Conservation (phyloP, 768 basidiomycete genomes). For the Russula lepida region DNA sequence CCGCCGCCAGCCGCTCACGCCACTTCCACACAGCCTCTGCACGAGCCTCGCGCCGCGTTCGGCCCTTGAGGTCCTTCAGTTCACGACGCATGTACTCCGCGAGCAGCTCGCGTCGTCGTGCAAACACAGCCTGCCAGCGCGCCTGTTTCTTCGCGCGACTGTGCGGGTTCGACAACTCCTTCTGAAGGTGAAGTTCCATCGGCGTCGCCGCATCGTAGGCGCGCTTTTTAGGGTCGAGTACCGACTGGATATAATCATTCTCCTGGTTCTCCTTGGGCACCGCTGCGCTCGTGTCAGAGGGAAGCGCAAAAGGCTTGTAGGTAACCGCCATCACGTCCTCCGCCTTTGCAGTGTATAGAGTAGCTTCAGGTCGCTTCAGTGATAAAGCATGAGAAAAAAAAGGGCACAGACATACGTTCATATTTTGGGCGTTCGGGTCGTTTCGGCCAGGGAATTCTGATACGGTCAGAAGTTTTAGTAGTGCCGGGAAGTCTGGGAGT, state of each 20-base stretch:
- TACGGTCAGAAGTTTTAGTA: conserved; percentile 21
- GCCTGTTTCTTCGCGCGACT: conserved; percentile 73
- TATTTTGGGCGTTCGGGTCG: conserved; percentile 34
- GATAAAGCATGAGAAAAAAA: background rate
- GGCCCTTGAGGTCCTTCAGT: conserved; percentile 48
- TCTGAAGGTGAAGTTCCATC: conserved; percentile 54
- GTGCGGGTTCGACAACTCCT: conserved; percentile 75
- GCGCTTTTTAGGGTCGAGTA: conserved; percentile 33
- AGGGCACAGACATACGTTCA: conserved; percentile 33
- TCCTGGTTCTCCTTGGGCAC: conserved; percentile 38
- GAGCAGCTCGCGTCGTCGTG: conserved; percentile 41
- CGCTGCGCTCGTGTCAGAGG: conserved; percentile 24
- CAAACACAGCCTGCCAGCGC: conserved; percentile 58
- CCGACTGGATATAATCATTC: conserved; percentile 47
- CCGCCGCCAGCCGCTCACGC: conserved; percentile 48
- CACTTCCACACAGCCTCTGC: conserved; percentile 74
- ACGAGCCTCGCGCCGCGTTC: conserved; percentile 51
- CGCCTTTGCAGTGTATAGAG: conserved; percentile 54
- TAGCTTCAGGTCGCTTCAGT: conserved; percentile 32
- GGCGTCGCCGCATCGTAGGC: conserved; percentile 46
- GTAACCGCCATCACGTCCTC: conserved; percentile 61
- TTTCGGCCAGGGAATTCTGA: conserved; percentile 67
- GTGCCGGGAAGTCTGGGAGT: conserved; percentile 45
- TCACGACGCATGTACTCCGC: conserved; percentile 41
- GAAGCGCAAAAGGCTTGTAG: conserved; percentile 54